Evolutionary conservation across 495 filamentous ascomycete species (phyloP), one percentile per base, ranked within the genome.

Genomic region (Lichina pygmaea): DNA sequence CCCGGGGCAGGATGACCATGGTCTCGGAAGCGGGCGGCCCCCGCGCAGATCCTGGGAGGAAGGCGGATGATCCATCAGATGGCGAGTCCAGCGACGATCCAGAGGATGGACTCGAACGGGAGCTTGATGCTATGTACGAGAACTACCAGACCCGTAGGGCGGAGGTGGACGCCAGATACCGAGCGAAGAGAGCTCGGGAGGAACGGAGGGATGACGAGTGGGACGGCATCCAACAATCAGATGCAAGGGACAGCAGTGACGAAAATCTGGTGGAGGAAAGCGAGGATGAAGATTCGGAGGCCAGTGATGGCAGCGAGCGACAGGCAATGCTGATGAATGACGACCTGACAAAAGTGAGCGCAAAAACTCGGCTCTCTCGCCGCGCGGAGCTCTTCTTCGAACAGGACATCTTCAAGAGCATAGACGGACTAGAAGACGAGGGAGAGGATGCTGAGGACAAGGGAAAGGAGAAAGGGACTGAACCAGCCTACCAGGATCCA

Each of bases 371-470:
- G 6, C 65, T 97, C 8, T 86, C 83, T 8, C 86, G 80, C 56
- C 72, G 79, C 47, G 89, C 89, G 13, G 66, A 74, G 7, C 62
- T 78, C 44, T 99, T 99, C 62, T 99, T 99, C 54, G 78, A 79
- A 49, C 91, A 95, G 54, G 91, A 92, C 49, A 78, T 95, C 46
- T 95, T 99, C 64, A 75, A 84, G 51, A 77, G 71, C 33, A 72
- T 95, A 49, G 72, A 66, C 12, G 77, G 65, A 4, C 54, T 77
- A 10, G 58, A 68, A 17, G 65, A 68, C 31, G 68, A 65, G 44
- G 56, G 53, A 4, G 51, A 54, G 12, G 58, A 58, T 0, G 58
- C 60, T 40, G 62, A 57, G 3, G 59, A 69, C 9, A 60, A 64
- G 39, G 66, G 71, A 45, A 67, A 60, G 31, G 34, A 47, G 33